phyloP scores from a whole-genome alignment of 257 asterid species.

The Leonotis leonurus region DNA sequence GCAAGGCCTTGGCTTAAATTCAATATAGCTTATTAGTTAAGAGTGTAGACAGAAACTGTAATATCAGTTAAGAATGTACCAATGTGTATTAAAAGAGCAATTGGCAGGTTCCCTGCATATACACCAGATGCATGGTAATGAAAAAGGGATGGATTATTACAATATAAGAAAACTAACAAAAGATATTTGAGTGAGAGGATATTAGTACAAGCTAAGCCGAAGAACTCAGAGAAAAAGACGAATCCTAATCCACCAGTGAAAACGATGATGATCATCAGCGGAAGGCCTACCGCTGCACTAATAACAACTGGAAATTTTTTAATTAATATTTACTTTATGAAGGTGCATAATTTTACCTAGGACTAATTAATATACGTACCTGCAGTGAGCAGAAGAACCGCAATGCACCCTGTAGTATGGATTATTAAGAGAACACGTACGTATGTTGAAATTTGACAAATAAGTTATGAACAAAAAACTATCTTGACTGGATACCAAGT shows the following conservation, averaged over 20 bases:
- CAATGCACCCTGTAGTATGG: not conserved
- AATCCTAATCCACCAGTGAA: not conserved
- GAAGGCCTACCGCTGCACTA: not conserved
- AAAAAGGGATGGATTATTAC: no score
- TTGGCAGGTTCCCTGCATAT: not conserved
- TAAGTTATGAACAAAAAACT: no score
- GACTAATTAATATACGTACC: not conserved
- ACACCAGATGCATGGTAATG: not conserved
- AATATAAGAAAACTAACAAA: not conserved
- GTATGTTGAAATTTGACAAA: not conserved
- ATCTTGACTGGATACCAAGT: no score
- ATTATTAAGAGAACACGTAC: not conserved
- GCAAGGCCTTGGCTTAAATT: not conserved
- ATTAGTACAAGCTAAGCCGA: not conserved
- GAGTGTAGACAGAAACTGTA: not conserved
- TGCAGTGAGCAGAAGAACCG: not conserved
- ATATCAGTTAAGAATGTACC: not conserved
- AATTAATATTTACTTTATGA: no score
- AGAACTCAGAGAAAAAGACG: not conserved
- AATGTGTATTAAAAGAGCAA: not conserved
- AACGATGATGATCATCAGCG: not conserved
- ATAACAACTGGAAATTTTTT: not conserved
- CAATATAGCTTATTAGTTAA: not conserved
- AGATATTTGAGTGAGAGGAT: not conserved
- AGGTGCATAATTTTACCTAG: no score